phyloP scores from a whole-genome alignment of 805 yeast species.

The Wickerhamiella cacticola region DNA sequence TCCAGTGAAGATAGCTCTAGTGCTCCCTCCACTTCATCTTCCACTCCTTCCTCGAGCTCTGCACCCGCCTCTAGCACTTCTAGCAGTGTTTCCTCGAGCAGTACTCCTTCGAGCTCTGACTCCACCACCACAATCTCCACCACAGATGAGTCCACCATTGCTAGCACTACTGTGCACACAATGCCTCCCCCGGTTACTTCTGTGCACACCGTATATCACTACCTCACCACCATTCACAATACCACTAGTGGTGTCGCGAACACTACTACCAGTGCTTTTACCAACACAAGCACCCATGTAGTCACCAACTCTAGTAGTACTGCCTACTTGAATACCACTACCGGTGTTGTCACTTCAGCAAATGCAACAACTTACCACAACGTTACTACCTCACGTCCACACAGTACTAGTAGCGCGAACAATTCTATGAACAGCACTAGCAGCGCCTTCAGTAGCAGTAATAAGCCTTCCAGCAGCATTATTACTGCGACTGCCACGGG shows the following conservation, averaged over 20 bases:
- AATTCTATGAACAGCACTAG: background rate
- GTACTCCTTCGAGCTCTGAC: background rate
- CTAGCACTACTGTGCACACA: constrained; percentile 9
- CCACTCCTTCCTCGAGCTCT: background rate
- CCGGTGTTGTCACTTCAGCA: background rate
- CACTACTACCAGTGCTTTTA: background rate
- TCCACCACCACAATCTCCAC: background rate
- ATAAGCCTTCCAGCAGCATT: background rate
- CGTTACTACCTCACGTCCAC: background rate
- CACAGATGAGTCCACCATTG: constrained; percentile 3
- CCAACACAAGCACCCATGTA: background rate
- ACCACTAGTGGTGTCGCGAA: background rate
- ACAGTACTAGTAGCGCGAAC: background rate
- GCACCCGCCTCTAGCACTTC: background rate
- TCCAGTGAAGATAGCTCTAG: background rate
- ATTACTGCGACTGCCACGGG: background rate
- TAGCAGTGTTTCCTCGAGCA: background rate
- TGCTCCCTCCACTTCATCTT: background rate
- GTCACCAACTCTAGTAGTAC: background rate
- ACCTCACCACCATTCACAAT: background rate
- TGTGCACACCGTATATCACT: background rate
- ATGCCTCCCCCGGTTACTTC: background rate
- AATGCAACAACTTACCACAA: background rate
- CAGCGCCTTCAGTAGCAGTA: background rate
- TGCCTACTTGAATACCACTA: background rate